Base-by-base conservation (phyloP, 306 rosid genomes). In the Malus domestica region DNA sequence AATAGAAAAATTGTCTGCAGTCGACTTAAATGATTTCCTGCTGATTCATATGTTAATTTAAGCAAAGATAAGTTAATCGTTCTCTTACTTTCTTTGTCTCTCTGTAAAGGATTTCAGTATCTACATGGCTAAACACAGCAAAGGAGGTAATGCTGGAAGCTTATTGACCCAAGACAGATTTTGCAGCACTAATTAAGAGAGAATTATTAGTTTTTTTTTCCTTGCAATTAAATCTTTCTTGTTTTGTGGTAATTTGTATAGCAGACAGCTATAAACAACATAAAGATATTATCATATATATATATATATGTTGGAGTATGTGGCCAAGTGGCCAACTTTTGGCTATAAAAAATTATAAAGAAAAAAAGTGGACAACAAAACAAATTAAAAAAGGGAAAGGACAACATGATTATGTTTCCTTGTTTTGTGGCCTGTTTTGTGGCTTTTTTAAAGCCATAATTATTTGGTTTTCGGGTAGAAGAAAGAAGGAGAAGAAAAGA, bases 151-250 rank as follows among this genome's bases (percentile, higher is more conserved):
- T 74, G 70, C 32, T 29, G 70, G 40, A 20, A 62, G 69, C 22
- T 74, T 29, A 30, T 60, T 23, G 77, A 73, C 27, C 77, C 68
- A 3, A 15, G 46, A 72, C n/a, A 35, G 68, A 58, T 72, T 72
- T 59, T 58, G 13, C 55, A 40, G 38, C 67, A 35, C 42, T 72
- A 38, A 38, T 20, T 72, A 22, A 38, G 40, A 23, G 67, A 15
- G 27, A 62, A 72, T 64, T 8, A 30, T 16, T 64, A 30, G 13
- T 32, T 64, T 32, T 32, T 7, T 7, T 63, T 63, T 30, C 2
- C 68, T 18, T 64, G 1, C 7, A 29, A 27, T 62, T 29, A 13
- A 3, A 29, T 25, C n/a, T 15, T 27, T 62, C 38, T 62, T 59
- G 16, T 23, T 59, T 59, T 59, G 54, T 58, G 64, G 6, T 25